Conservation (phyloP, 108 stramenopile species). For the Nannochloropsis gaditana region DNA sequence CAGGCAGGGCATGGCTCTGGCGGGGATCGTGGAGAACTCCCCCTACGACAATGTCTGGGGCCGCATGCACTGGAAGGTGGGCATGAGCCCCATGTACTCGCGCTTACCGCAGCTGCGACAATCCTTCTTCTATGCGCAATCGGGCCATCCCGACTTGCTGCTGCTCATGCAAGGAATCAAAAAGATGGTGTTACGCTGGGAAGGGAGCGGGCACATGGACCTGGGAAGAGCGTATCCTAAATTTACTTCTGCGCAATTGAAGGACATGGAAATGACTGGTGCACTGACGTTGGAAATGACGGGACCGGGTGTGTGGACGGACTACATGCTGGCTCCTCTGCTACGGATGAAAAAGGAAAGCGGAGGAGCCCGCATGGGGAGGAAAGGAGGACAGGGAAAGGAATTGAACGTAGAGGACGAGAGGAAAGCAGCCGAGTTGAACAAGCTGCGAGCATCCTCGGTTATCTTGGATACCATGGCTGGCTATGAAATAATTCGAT, state of each 20-base stretch:
- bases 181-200: neutral
- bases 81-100: neutral
- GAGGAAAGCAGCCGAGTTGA: neutral
- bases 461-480: neutral
- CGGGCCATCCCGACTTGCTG: neutral
- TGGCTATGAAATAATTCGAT: neutral
- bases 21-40: neutral
- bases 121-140: neutral
- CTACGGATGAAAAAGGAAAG: neutral
- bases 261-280: neutral
- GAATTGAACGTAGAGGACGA: neutral
- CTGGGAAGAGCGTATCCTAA: neutral
- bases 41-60: neutral
- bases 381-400: neutral
- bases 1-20: neutral
- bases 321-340: slow-evolving; percentile 1
- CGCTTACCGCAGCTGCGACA: neutral
- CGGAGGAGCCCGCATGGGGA: neutral
- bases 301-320: neutral
- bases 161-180: neutral
- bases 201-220: slow-evolving; percentile 19
- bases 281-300: slow-evolving; percentile 2
- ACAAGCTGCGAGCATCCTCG: neutral
- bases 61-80: slow-evolving; percentile 10
- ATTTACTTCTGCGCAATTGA: neutral